Evolutionary conservation across 2,329 filamentous ascomycete species (phyloP), one percentile per base, ranked within the genome.

Genomic region (Claviceps paspali): DNA sequence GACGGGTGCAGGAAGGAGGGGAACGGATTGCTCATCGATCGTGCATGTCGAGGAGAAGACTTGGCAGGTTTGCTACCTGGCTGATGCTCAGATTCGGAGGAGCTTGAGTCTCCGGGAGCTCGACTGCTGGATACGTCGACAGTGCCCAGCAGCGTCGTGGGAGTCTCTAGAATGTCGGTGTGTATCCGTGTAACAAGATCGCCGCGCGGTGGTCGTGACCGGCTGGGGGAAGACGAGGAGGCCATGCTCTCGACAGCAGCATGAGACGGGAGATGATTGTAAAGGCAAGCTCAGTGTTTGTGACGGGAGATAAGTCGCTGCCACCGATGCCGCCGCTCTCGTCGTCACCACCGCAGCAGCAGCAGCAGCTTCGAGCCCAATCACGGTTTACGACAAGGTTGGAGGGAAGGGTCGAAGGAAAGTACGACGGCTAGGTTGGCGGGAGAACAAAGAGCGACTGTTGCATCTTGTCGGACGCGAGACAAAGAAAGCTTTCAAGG

Each of bases 21-120:
- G 45, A 88, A 81, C 9, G 83, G 82, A 50, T 88, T 79, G 65
- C 83, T 91, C 62, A 81, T 73, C 38, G 83, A 87, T 38, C 82
- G 56, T 9, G 45, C 45, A 38, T 60, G 54, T 29, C 45, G 41
- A 11, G 52, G 43, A 17, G 45, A 41, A 22, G 28, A 32, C 23
- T 28, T 46, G 42, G 36, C 43, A 35, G 43, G 32, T 31, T 42
- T 51, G 37, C 40, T 49, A 32, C 43, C 43, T 6, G 52, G 51
- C 41, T 56, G 52, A 34, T 57, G 48, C 39, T 62, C 58, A 40
- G 60, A 61, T 41, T 65, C 64, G 41, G 59, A 63, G 28, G 65
- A 68, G 52, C 59, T 65, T 29, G 61, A 61, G 41, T 63, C 61
- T 45, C 49, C 49, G 10, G 54, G 45, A 27, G 39, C 46, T 41